Conservation (phyloP, 164 flowering plant species). For the Litsea cubeba region DNA sequence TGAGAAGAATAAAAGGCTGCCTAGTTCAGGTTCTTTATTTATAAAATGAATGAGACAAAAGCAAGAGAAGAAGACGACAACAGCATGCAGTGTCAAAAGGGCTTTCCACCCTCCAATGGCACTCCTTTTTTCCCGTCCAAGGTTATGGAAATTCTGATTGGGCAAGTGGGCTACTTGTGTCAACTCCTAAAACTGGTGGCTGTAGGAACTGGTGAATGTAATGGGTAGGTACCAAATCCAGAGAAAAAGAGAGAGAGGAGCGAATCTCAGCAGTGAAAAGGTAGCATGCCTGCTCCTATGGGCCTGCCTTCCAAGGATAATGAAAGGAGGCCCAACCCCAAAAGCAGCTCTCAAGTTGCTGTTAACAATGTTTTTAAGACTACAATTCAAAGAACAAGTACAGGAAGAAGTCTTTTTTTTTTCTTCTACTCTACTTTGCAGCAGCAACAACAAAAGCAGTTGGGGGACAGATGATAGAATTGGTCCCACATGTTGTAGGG, state of each 20-base stretch:
- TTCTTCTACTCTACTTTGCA: too few relatives aligned
- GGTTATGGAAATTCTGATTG: neutral
- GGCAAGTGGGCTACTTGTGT: neutral
- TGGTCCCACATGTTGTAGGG: too few relatives aligned
- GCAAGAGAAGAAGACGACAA: neutral
- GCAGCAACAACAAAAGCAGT: too few relatives aligned
- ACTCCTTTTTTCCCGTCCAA: neutral
- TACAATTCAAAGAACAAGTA: too few relatives aligned
- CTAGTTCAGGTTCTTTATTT: neutral
- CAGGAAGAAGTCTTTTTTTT: too few relatives aligned
- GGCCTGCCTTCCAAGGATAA: neutral
- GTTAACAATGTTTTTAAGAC: neutral
- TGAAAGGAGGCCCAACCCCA: neutral
- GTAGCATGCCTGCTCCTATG: neutral
- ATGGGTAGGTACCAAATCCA: too few relatives aligned
- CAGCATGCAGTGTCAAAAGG: constrained; percentile 1
- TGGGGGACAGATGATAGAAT: too few relatives aligned
- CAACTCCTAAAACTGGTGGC: neutral
- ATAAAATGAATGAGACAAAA: neutral
- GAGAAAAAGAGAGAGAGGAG: neutral
- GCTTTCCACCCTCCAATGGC: neutral
- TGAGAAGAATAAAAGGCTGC: neutral
- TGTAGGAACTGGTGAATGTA: neutral
- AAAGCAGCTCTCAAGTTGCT: neutral
- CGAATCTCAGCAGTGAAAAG: neutral